These are phyloP conservation scores for Acer saccharum DNA, from an alignment of 345 rosid species.

Conservation along the genomic window DNA sequence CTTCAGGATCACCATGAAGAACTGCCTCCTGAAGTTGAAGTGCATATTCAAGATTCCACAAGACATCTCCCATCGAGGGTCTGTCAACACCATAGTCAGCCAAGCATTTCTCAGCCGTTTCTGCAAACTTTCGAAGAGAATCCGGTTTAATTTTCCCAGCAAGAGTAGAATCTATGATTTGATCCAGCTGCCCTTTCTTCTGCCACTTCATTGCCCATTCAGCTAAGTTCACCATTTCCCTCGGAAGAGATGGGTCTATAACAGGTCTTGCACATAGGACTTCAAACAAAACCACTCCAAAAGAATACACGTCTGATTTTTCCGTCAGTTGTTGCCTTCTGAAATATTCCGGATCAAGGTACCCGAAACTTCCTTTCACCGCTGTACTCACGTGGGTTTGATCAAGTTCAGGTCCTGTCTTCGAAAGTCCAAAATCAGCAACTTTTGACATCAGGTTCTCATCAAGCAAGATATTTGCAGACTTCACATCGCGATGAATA, in stretches of 20 bases:
- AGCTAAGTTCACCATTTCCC: conserved; percentile 93
- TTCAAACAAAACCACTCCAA: conserved; percentile 89
- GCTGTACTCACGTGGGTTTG: conserved; percentile 98
- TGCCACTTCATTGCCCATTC: conserved; percentile 97
- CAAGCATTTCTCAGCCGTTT: conserved; percentile 90
- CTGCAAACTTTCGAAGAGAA: conserved; percentile 82
- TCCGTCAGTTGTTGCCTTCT: conserved; percentile 90
- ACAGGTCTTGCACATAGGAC: conserved; percentile 96
- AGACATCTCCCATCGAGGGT: conserved; percentile 87
- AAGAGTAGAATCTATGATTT: conserved; percentile 66
- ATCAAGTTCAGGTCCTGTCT: conserved; percentile 88
- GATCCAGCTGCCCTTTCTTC: conserved; percentile 79
- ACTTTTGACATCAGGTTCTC: conserved; percentile 81
- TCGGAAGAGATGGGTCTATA: conserved; percentile 80
- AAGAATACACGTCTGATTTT: conserved; percentile 90
- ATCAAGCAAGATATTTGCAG: conserved; percentile 73
- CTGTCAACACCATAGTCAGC: conserved; percentile 82
- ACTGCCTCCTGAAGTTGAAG: conserved; percentile 79
- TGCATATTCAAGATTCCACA: conserved; percentile 91
- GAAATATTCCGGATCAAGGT: conserved; percentile 89
- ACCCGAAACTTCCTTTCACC: conserved; percentile 92
- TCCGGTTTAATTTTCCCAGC: conserved; percentile 59
- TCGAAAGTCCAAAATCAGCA: conserved; percentile 88
- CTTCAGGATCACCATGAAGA: conserved; percentile 58
- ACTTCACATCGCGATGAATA: conserved; percentile 76